phyloP scores from a whole-genome alignment of 2,329 filamentous ascomycete species.

The Colletotrichum phormii region DNA sequence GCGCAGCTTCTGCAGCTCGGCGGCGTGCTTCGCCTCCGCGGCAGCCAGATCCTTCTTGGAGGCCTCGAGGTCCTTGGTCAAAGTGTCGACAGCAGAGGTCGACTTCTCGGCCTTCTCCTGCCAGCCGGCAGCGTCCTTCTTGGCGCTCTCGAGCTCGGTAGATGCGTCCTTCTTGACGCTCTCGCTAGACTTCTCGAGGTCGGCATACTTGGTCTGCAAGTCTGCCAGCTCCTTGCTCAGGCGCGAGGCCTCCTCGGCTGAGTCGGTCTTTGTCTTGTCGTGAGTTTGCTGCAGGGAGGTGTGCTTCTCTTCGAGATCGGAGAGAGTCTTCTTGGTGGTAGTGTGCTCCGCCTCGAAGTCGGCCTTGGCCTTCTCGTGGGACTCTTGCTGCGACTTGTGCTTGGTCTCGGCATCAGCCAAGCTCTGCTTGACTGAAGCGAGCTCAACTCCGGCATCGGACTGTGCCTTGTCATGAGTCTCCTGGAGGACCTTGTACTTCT shows the following conservation, averaged over 20 bases:
- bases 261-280: conserved; percentile 38
- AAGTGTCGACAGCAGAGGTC: conserved; percentile 6
- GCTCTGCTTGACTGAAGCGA: conserved; percentile 44
- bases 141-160: conserved; percentile 26
- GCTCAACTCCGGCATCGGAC: conserved; percentile 46
- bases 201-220: conserved; percentile 23
- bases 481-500: conserved; percentile 45
- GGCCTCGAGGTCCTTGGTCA: conserved; percentile 39
- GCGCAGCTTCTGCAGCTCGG: conserved; percentile 44
- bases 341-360: conserved; percentile 18
- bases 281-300: conserved; percentile 32
- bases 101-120: conserved; percentile 25
- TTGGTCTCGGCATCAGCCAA: conserved; percentile 41
- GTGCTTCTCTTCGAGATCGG: conserved; percentile 37
- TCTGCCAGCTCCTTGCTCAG: conserved; percentile 24
- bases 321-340: conserved; percentile 29
- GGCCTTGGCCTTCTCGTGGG: conserved; percentile 39
- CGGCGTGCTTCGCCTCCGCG: conserved; percentile 33
- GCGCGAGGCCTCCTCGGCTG: conserved; percentile 24
- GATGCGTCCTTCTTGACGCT: conserved; percentile 2
- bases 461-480: conserved; percentile 43
- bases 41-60: conserved; percentile 40
- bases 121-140: conserved; percentile 30
- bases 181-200: conserved; percentile 31
- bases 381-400: conserved; percentile 39